Conservation (phyloP, 768 basidiomycete species). For the Collybiopsis confluens region DNA sequence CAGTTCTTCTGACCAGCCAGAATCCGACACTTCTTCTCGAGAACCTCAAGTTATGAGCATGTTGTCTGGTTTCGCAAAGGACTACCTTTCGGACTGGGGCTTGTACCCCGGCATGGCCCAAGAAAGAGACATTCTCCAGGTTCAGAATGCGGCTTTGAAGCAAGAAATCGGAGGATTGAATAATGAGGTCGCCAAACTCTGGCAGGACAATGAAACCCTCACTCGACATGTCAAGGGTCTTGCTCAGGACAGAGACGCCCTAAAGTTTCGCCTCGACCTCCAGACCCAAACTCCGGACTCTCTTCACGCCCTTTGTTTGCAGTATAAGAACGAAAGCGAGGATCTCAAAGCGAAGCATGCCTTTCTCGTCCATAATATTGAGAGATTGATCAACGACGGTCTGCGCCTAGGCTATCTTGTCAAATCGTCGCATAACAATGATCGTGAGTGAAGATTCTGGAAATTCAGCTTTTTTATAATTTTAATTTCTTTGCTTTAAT, state of each 20-base stretch:
- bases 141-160: neutral
- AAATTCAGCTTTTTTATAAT: too few relatives aligned
- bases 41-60: neutral
- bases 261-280: neutral
- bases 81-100: neutral
- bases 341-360: neutral
- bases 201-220: conserved; percentile 2
- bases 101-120: neutral
- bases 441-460: neutral
- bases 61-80: neutral
- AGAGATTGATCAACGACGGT: conserved; percentile 2
- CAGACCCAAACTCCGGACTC: neutral
- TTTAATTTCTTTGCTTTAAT: neutral
- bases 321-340: neutral
- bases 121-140: neutral
- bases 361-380: neutral
- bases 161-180: neutral
- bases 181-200: neutral
- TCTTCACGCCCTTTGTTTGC: neutral
- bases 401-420: neutral
- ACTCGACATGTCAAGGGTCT: neutral
- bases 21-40: neutral
- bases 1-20: neutral
- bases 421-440: neutral
- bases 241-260: neutral